Conservation (phyloP, 306 rosid species). For the Nissolia schottii region DNA sequence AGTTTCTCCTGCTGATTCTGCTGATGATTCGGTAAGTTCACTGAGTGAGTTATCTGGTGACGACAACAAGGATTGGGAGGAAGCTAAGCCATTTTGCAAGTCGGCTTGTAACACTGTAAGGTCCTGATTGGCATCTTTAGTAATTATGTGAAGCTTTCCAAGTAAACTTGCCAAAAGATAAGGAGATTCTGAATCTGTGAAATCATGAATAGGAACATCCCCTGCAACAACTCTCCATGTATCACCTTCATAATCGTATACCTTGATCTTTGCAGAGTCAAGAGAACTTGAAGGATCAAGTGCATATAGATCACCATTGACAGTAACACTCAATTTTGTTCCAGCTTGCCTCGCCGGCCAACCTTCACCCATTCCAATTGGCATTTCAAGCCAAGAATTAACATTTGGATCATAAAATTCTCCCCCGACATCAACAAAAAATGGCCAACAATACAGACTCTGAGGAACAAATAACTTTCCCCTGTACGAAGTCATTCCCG, state of each 20-base stretch:
- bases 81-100: constrained; percentile 15
- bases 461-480: constrained; percentile 41
- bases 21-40: background rate
- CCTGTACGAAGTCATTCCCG: constrained; percentile 37
- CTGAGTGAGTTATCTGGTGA: background rate
- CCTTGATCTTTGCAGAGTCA: constrained; percentile 28
- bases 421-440: constrained; percentile 42
- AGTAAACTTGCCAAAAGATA: constrained; percentile 36
- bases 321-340: constrained; percentile 32
- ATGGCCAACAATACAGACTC: constrained; percentile 48
- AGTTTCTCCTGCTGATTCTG: constrained; percentile 20
- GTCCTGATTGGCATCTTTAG: constrained; percentile 35
- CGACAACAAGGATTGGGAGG: background rate
- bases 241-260: constrained; percentile 33
- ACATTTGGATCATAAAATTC: constrained; percentile 36
- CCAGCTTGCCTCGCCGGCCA: constrained; percentile 45
- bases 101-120: constrained; percentile 28
- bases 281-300: constrained; percentile 36
- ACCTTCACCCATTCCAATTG: constrained; percentile 40
- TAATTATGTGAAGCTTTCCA: constrained; percentile 32
- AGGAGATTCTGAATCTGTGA: constrained; percentile 33
- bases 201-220: constrained; percentile 32
- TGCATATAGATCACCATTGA: constrained; percentile 28
- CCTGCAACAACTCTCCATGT: constrained; percentile 38
- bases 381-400: constrained; percentile 40